These are phyloP conservation scores for Phialophora expanda DNA, from an alignment of 2,329 filamentous ascomycete genomes.

Conservation along the genomic window DNA sequence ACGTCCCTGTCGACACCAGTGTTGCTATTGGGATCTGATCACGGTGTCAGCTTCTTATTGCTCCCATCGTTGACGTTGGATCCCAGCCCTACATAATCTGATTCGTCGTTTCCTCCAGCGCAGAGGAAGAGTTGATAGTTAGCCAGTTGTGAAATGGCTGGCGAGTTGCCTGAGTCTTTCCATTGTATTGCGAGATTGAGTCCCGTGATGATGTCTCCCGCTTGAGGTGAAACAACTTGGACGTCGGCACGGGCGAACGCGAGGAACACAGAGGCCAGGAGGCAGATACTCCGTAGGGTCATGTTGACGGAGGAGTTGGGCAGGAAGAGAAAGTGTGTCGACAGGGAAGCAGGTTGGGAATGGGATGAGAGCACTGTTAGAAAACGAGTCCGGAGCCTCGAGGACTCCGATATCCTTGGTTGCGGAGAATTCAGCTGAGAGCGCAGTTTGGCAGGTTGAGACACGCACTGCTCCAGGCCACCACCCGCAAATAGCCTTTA, in stretches of 20 bases:
- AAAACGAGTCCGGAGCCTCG: constrained; percentile 12
- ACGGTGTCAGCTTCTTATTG: constrained; percentile 16
- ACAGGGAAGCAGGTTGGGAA: background rate
- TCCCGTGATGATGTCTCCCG: constrained; percentile 58
- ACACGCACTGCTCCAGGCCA: constrained; percentile 6
- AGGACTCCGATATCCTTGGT: constrained; percentile 12
- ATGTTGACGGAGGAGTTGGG: constrained; percentile 21
- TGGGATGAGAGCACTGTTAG: background rate
- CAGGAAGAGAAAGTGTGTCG: background rate
- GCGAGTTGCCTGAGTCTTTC: constrained; percentile 60
- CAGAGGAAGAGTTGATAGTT: constrained; percentile 65
- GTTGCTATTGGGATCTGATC: constrained; percentile 50
- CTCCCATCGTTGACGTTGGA: background rate
- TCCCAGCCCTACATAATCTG: constrained; percentile 50
- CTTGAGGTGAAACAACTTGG: constrained; percentile 59
- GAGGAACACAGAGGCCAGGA: constrained; percentile 25
- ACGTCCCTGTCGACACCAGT: constrained; percentile 48
- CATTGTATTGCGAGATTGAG: constrained; percentile 61
- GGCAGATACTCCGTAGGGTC: constrained; percentile 31
- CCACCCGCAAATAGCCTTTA: constrained; percentile 5
- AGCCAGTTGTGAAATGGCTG: constrained; percentile 56
- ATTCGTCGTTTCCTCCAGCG: constrained; percentile 62
- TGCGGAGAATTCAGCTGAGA: constrained; percentile 14
- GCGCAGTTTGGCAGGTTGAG: constrained; percentile 24
- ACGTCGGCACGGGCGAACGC: constrained; percentile 56